Base-by-base conservation (phyloP, 2,329 filamentous ascomycete species). In the Trichoderma atrobrunneum region DNA sequence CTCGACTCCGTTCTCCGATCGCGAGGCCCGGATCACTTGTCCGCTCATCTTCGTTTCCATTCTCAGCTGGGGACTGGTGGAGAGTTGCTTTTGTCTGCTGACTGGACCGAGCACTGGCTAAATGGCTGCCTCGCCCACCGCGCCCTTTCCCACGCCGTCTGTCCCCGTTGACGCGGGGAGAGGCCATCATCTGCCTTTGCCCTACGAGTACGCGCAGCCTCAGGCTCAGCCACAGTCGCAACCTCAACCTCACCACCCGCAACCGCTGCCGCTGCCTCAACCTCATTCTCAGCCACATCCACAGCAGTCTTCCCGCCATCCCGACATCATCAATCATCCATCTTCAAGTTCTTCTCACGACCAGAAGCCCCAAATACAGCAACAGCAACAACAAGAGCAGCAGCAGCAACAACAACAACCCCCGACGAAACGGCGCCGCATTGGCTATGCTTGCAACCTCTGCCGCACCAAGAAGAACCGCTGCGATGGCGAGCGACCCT, bases 361-460 rank as follows among this genome's bases (percentile, higher is more conserved):
- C 24, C 65, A 60, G 26, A 34, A 59, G 26, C 24, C 57, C 5
- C 65, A 67, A 3, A 32, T 39, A 21, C 51, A 68, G 3, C 64
- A 59, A 3, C 65, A 68, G 2, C 36, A 61, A n/a, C 1, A 43
- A 0, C 16, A 43, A 1, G 14, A 39, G 6, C 36, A 66, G 5
- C 48, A 57, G 14, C 51, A 67, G 1, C 64, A 67, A 1, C 51
- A 59, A 2, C 65, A 68, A 8, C 65, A 68, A 14, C 66, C 56
- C 10, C 66, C 66, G 0, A 24, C 66, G 6, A 69, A 69, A 21
- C 66, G 66, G 3, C 66, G 66, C 18, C 66, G 66, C 6, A 69
- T 69, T 28, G 66, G 66, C 16, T 69, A 69, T 61, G 66, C 66
- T 4, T 69, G 66, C 11, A 69, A 69, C n/a, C 66, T 69, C 36